Percentiles rank a stretch among this genome's conserved stretches.
Conservation (phyloP, 2,329 filamentous ascomycete species). For the Talaromyces sp. region DNA sequence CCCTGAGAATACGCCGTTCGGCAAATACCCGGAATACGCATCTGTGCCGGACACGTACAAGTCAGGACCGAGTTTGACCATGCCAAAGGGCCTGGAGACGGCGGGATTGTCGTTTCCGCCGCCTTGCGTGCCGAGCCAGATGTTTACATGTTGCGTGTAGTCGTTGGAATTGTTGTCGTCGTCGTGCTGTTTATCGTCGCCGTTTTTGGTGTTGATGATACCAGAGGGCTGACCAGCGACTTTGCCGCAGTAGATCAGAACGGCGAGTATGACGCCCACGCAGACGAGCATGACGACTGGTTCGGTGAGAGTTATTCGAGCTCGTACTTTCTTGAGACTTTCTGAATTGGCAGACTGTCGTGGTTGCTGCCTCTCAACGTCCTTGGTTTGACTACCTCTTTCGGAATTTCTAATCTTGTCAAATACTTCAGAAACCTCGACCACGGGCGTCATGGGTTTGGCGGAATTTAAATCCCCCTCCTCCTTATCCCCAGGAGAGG, state of each 20-base stretch:
- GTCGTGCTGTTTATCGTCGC: neutral
- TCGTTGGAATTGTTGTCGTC: neutral
- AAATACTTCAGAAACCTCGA: neutral
- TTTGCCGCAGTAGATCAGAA: neutral
- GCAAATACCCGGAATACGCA: conserved; percentile 53
- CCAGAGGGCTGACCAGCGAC: neutral
- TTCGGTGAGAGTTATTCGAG: neutral
- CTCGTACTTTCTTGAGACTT: neutral
- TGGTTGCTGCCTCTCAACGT: neutral
- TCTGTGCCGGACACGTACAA: conserved; percentile 55
- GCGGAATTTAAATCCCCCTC: neutral
- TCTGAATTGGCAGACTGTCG: neutral
- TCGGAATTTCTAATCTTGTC: neutral
- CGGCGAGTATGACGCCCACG: neutral
- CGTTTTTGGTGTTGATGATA: neutral
- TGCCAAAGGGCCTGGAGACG: conserved; percentile 55
- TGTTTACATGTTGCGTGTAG: conserved; percentile 16
- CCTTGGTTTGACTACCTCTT: neutral
- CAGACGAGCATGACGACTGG: neutral
- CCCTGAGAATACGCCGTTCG: conserved; percentile 54
- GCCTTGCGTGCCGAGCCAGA: conserved; percentile 8
- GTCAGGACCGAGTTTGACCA: conserved; percentile 58
- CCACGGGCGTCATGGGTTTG: neutral
- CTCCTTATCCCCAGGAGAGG: neutral
- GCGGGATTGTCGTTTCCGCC: conserved; percentile 58